Evolutionary conservation across 1,139 yeast species (phyloP), one percentile per base, ranked within the genome.

Genomic region (Yamadazyma oceani): DNA sequence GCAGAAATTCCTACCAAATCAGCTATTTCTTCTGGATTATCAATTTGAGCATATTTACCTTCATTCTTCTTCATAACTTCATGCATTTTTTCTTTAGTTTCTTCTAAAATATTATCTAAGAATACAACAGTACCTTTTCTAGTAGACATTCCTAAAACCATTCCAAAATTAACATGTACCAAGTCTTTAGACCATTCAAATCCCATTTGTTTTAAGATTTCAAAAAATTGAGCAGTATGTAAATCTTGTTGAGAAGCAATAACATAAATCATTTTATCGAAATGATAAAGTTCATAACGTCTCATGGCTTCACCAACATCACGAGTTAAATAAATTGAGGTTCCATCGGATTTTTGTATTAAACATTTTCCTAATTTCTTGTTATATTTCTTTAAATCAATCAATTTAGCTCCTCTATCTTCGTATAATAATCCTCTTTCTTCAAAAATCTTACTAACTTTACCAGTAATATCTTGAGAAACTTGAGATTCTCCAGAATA

Each of bases 141-240:
- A 44, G 98, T 92, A 25, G 96, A 85, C 99, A 94, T 94, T 54
- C 99, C 98, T 59, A 81, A 86, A 39, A 94, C 98, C 95, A 94
- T 85, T 65, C 99, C 99, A 55, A 89, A 94, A 68, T 86, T 92
- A 54, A 94, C 79, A 62, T 89, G 97, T 52, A 75, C 76, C 55
- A 92, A 71, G 41, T 74, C 75, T 49, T 78, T 70, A 33, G 96
- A 90, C 96, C 97, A 94, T 44, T 80, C 85, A 59, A 76, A 82
- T 30, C 89, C 97, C 85, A 92, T 80, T 64, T 87, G 89, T 55
- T 92, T 94, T 58, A 92, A 74, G 52, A 90, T 88, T 69, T 92
- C 96, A 65, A 92, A 92, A 62, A 94, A 87, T 69, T 92, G 99
- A 37, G 94, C 92, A 47, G 80, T 73, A 60, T 92, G 97, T 54